Percentiles rank a stretch among this genome's conserved stretches.
Evolutionary conservation across 2,329 filamentous ascomycete genomes (phyloP).

Genomic region (Domatiomyces catenatus): DNA sequence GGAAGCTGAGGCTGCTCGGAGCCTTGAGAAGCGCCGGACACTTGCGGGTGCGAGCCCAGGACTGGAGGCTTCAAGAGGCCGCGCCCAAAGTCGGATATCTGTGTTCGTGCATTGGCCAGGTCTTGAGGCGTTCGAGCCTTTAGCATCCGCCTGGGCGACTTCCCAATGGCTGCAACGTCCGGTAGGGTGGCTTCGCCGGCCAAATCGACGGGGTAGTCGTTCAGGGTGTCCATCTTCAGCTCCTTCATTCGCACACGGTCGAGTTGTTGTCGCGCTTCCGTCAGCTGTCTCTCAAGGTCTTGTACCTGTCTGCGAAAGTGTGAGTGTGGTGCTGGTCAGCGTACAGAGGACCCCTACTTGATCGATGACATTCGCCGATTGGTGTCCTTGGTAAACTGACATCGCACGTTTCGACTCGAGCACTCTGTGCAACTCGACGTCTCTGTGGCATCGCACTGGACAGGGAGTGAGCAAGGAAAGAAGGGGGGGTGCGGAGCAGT

Average conservation of each 20-base stretch:
- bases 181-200: constrained; percentile 32
- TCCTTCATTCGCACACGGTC: constrained; percentile 54
- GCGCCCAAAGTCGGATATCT: constrained; percentile 56
- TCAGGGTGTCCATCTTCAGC: constrained; percentile 31
- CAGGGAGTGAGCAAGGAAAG: constrained; percentile 6
- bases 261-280: constrained; percentile 66
- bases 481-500: background rate
- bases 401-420: constrained; percentile 89
- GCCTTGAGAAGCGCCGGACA: constrained; percentile 6
- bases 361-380: constrained; percentile 98
- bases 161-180: constrained; percentile 49
- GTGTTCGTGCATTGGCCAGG: constrained; percentile 54
- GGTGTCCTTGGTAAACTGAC: constrained; percentile 97
- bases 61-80: constrained; percentile 64
- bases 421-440: constrained; percentile 94
- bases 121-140: constrained; percentile 50
- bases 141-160: constrained; percentile 49
- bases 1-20: constrained; percentile 50
- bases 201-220: constrained; percentile 28
- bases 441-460: constrained; percentile 81
- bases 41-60: constrained; percentile 8
- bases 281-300: constrained; percentile 84
- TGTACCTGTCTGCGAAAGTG: constrained; percentile 57
- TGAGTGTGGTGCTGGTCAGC: constrained; percentile 1
- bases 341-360: constrained; percentile 44